Evolutionary conservation across 257 asterid species (phyloP).

Genomic region (Ballota nigra): DNA sequence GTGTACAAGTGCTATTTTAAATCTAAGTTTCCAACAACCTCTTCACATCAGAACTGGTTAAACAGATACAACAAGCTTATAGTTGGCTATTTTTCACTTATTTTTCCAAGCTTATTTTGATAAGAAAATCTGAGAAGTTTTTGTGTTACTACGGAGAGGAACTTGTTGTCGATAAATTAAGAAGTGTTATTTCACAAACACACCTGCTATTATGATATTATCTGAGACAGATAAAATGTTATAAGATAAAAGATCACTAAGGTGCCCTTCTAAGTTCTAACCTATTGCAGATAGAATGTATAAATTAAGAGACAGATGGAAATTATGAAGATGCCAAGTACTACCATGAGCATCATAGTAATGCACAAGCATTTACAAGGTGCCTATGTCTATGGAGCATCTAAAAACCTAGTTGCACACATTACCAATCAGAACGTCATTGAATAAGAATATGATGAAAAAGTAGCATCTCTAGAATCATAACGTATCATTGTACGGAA

Average conservation of each 20-base stretch:
- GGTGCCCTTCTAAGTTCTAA: too few species aligned
- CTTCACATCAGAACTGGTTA: conserved; percentile 13
- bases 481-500: not conserved
- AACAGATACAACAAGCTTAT: not conserved
- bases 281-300: too few species aligned
- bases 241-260: too few species aligned
- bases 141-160: not conserved
- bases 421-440: conserved; percentile 7
- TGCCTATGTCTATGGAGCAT: not conserved
- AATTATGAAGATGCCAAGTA: not conserved
- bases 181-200: not conserved
- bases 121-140: not conserved
- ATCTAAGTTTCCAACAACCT: not conserved
- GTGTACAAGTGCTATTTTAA: not conserved
- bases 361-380: not conserved
- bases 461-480: conserved; percentile 7
- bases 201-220: not conserved
- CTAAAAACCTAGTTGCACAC: not conserved
- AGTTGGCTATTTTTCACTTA: not conserved
- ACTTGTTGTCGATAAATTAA: not conserved
- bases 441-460: conserved; percentile 2
- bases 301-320: not conserved
- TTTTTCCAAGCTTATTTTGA: not conserved
- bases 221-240: not conserved
- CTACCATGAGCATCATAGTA: conserved; percentile 15